Evolutionary conservation across 1,284 basidiomycete genomes (phyloP).

Genomic region (Puccinia triticina): DNA sequence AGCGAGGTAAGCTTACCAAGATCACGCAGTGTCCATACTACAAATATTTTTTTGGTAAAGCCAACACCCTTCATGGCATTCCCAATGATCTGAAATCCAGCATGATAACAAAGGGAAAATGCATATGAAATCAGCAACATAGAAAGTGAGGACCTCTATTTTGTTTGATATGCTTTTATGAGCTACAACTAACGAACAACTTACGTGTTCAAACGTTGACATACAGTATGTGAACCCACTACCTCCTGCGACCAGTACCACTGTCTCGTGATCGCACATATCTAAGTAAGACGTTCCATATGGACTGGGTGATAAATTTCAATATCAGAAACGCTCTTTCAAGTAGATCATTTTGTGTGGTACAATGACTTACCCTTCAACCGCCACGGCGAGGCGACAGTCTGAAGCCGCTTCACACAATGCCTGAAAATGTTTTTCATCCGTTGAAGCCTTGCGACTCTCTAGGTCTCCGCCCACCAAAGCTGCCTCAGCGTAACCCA

Average conservation of each 20-base stretch:
- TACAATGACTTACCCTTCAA: constrained; percentile 17
- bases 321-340: not conserved
- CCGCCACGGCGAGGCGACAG: constrained; percentile 4
- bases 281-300: constrained; percentile 31
- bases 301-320: not conserved
- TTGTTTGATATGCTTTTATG: not conserved
- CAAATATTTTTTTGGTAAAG: constrained; percentile 20
- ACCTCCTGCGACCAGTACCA: constrained; percentile 33
- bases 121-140: too few species aligned
- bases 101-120: not conserved
- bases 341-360: not conserved
- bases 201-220: constrained; percentile 36
- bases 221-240: constrained; percentile 41
- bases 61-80: constrained; percentile 3
- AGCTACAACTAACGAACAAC: not conserved
- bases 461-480: constrained; percentile 7
- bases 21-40: constrained; percentile 30
- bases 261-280: constrained; percentile 36
- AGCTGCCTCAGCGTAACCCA: constrained; percentile 19
- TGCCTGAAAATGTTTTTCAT: constrained; percentile 7
- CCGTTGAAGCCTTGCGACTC: not conserved
- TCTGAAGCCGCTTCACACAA: constrained; percentile 14
- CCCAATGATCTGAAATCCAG: constrained; percentile 24
- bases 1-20: not conserved
- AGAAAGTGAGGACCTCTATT: not conserved